phyloP scores from a whole-genome alignment of 345 rosid genomes.

The Pugionium cornutum region DNA sequence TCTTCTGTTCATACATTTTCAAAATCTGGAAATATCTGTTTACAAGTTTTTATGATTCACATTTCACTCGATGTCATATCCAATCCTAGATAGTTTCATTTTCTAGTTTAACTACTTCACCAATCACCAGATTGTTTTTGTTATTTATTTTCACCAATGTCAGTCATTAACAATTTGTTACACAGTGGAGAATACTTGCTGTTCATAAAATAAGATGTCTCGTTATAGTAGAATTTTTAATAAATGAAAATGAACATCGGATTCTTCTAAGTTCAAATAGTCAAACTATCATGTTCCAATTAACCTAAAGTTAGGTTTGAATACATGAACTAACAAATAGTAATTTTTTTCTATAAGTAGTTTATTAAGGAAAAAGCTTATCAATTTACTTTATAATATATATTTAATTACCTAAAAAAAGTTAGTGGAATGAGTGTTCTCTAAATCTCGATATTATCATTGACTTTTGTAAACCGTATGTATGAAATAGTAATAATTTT shows the following conservation, averaged over 20 bases:
- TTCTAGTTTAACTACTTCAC: neutral
- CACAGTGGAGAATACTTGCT: neutral
- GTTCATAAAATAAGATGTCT: neutral
- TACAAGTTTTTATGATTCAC: neutral
- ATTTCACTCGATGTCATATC: too few relatives aligned
- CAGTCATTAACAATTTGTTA: neutral
- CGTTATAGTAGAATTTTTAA: neutral
- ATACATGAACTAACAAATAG: conserved; percentile 3
- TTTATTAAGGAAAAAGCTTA: neutral
- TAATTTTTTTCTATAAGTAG: conserved; percentile 1
- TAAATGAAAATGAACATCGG: conserved; percentile 29
- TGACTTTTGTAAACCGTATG: conserved; percentile 9
- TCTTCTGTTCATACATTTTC: neutral
- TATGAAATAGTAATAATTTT: neutral
- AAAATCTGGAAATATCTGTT: neutral
- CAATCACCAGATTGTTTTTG: neutral
- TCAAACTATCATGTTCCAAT: conserved; percentile 3
- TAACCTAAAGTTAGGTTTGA: conserved; percentile 10
- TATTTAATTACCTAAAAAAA: conserved; percentile 8
- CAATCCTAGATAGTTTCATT: neutral
- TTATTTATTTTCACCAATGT: neutral
- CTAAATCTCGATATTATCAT: conserved; percentile 34
- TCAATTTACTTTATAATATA: conserved; percentile 4
- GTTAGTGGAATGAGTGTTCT: conserved; percentile 38
- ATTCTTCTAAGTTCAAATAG: conserved; percentile 26